A percentile compares a stretch with the other conserved stretches of the same genome.
These are phyloP conservation scores for Botryotinia convoluta DNA, from an alignment of 2,329 filamentous ascomycete genomes.

Conservation along the genomic window DNA sequence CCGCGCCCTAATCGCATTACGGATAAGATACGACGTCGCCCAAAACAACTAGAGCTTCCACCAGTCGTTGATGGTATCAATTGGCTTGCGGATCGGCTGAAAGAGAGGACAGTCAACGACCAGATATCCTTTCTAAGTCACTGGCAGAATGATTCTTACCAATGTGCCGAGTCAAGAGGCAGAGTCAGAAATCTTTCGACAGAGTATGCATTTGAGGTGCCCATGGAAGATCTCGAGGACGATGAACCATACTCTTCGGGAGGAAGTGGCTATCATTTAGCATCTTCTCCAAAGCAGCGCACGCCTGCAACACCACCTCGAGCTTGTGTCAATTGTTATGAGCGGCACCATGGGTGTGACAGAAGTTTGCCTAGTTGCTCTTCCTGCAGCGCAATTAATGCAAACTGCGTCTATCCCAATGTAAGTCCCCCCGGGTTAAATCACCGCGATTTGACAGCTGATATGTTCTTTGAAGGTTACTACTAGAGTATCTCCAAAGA, in stretches of 20 bases:
- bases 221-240: background rate
- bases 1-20: background rate
- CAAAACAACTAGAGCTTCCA: background rate
- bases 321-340: slow-evolving; percentile 4
- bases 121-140: background rate
- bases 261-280: background rate
- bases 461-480: background rate
- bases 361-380: background rate
- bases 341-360: slow-evolving; percentile 4
- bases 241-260: background rate
- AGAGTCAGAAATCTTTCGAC: background rate
- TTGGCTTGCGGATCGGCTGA: background rate
- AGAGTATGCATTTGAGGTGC: background rate
- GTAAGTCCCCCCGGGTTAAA: background rate
- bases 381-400: background rate
- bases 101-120: background rate
- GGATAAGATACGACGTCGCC: background rate
- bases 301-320: background rate
- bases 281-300: background rate
- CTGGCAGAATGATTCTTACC: background rate
- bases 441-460: background rate
- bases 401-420: slow-evolving; percentile 2
- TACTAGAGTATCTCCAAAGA: background rate
- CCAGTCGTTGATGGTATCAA: background rate
- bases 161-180: background rate